Percentiles rank a stretch among this genome's conserved stretches.
phyloP scores from a whole-genome alignment of 1,284 basidiomycete genomes.

The Fomes fomentarius region DNA sequence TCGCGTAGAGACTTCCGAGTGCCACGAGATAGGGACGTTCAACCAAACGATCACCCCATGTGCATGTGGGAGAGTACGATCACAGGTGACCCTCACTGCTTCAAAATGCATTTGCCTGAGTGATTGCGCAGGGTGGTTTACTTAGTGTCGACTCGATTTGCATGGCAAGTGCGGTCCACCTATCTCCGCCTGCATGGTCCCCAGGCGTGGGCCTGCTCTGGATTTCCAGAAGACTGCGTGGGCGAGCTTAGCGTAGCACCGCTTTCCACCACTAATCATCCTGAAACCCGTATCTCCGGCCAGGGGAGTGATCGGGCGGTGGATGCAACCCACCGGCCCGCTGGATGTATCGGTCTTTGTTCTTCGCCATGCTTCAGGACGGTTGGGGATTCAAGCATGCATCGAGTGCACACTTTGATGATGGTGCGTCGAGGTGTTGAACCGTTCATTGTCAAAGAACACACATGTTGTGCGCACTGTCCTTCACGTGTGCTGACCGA shows the following conservation, averaged over 20 bases:
- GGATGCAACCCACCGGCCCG: not conserved
- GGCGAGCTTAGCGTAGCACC: not conserved
- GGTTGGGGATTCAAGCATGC: no score
- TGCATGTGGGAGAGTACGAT: not conserved
- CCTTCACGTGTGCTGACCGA: no score
- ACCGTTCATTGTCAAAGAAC: no score
- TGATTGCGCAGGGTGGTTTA: not conserved
- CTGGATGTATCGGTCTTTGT: not conserved
- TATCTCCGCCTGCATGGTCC: no score
- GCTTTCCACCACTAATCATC: not conserved
- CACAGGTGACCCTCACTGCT: slow-evolving; percentile 1
- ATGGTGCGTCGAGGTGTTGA: no score
- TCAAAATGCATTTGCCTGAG: slow-evolving; percentile 1
- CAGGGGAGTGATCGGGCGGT: not conserved
- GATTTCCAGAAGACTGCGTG: no score
- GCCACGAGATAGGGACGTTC: no score
- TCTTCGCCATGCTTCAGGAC: no score
- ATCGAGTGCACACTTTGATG: no score
- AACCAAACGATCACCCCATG: not conserved
- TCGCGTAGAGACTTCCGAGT: no score
- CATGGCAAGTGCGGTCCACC: not conserved
- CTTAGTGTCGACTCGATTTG: not conserved
- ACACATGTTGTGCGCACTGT: no score
- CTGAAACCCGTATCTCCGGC: not conserved
- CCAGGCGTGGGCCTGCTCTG: no score